A percentile compares a stretch with the other conserved stretches of the same genome.
Conservation (phyloP, 73 alveolate species). For the Urostyla sp. region DNA sequence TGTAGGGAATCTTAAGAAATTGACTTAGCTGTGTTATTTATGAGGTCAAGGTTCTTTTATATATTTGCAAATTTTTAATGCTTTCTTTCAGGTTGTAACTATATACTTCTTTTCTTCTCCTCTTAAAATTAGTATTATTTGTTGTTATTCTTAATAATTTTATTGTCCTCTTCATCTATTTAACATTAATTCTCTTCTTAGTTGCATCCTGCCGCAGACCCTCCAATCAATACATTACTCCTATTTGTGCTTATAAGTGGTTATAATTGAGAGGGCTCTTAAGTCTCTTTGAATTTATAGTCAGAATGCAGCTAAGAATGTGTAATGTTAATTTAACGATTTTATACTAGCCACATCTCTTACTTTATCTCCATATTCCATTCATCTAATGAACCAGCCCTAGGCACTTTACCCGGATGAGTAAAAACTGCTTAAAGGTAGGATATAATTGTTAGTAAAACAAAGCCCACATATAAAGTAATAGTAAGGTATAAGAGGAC, state of each 20-base stretch:
- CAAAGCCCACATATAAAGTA: too few relatives aligned
- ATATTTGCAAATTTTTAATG: too few relatives aligned
- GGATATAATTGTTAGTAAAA: not conserved
- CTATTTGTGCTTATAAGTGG: not conserved
- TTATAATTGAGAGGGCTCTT: not conserved
- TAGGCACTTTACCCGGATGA: slow-evolving; percentile 40
- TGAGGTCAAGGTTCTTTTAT: too few relatives aligned
- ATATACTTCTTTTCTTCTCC: not conserved
- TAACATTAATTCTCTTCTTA: too few relatives aligned
- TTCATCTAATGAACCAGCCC: not conserved
- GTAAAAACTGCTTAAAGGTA: slow-evolving; percentile 11
- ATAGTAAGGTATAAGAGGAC: too few relatives aligned
- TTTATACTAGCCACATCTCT: slow-evolving; percentile 21
- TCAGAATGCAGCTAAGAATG: not conserved
- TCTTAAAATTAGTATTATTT: not conserved
- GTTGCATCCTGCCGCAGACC: too few relatives aligned
- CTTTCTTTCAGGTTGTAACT: too few relatives aligned
- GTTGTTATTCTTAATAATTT: not conserved
- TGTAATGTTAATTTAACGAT: not conserved
- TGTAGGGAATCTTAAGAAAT: not conserved
- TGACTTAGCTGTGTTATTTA: not conserved
- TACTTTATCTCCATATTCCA: not conserved
- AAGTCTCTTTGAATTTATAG: not conserved
- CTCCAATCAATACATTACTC: not conserved
- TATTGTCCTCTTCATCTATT: not conserved